These are phyloP conservation scores for Kazachstania africana DNA, from an alignment of 805 yeast species.

Conservation along the genomic window DNA sequence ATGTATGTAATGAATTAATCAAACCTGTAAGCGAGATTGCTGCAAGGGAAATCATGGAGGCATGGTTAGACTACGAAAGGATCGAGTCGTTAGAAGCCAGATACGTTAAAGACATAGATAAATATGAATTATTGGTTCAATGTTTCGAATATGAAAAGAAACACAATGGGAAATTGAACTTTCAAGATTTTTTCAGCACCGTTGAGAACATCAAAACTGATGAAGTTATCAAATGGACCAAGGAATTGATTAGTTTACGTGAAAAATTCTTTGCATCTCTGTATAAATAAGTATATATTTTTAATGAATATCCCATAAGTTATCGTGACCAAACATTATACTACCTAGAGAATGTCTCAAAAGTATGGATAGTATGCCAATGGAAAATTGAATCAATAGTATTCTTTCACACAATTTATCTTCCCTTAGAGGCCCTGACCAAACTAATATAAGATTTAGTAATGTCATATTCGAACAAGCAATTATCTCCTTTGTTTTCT, in stretches of 20 bases:
- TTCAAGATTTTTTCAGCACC: constrained; percentile 61
- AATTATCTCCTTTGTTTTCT: constrained; percentile 21
- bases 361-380: constrained; percentile 56
- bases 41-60: constrained; percentile 51
- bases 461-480: constrained; percentile 75
- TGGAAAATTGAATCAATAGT: constrained; percentile 45
- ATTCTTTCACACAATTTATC: constrained; percentile 56
- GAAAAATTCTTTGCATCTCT: constrained; percentile 6
- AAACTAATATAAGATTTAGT: constrained; percentile 69
- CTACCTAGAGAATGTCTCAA: constrained; percentile 80
- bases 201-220: constrained; percentile 51
- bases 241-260: constrained; percentile 41
- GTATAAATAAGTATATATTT: constrained; percentile 3
- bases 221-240: constrained; percentile 61
- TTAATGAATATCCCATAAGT: constrained; percentile 33
- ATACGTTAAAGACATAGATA: constrained; percentile 89
- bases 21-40: constrained; percentile 52
- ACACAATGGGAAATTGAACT: constrained; percentile 42
- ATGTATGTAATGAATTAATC: constrained; percentile 45
- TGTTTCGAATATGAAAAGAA: constrained; percentile 74
- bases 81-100: constrained; percentile 72
- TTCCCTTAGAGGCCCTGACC: constrained; percentile 87
- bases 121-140: constrained; percentile 74
- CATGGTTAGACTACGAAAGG: constrained; percentile 86
- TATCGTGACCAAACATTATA: constrained; percentile 81